A percentile compares a stretch with the other conserved stretches of the same genome.
Conservation (phyloP, 371 early-diverging fungal genomes). For the Syncephalastrum contaminatum region DNA sequence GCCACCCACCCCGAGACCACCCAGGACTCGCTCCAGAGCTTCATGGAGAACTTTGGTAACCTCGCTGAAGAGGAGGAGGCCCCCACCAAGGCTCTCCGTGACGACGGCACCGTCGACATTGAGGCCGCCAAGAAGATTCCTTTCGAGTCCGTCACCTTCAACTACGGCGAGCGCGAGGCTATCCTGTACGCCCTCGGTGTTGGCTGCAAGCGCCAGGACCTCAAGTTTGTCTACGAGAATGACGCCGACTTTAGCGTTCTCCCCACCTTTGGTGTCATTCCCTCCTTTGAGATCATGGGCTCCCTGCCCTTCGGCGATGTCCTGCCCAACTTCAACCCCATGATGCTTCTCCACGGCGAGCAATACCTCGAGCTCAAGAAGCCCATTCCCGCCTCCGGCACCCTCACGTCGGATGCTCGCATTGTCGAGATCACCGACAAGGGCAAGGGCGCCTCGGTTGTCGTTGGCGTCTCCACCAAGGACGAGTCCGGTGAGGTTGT, state of each 20-base stretch:
- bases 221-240: slow-evolving; percentile 89
- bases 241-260: slow-evolving; percentile 74
- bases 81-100: slow-evolving; percentile 13
- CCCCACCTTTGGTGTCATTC: slow-evolving; percentile 92
- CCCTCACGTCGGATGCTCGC: slow-evolving; percentile 70
- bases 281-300: slow-evolving; percentile 74
- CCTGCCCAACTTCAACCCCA: slow-evolving; percentile 91
- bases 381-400: slow-evolving; percentile 83
- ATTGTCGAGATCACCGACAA: slow-evolving; percentile 95
- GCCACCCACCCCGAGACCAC: slow-evolving; percentile 80
- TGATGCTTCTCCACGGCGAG: slow-evolving; percentile 98
- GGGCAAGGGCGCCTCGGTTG: slow-evolving; percentile 89
- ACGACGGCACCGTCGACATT: slow-evolving; percentile 57
- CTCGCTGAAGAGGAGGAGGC: slow-evolving; percentile 32
- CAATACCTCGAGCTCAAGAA: slow-evolving; percentile 88
- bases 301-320: slow-evolving; percentile 70
- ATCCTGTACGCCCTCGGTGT: slow-evolving; percentile 95
- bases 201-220: slow-evolving; percentile 85
- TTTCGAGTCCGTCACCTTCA: slow-evolving; percentile 46
- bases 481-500: slow-evolving; percentile 79
- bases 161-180: slow-evolving; percentile 85
- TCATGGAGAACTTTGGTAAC: slow-evolving; percentile 78
- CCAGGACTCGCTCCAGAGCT: slow-evolving; percentile 81
- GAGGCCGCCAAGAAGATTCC: slow-evolving; percentile 63
- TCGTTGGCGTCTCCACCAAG: slow-evolving; percentile 76